Evolutionary conservation across 1,284 basidiomycete species (phyloP), one percentile per base, ranked within the genome.

Genomic region (Microbotryum saponariae): DNA sequence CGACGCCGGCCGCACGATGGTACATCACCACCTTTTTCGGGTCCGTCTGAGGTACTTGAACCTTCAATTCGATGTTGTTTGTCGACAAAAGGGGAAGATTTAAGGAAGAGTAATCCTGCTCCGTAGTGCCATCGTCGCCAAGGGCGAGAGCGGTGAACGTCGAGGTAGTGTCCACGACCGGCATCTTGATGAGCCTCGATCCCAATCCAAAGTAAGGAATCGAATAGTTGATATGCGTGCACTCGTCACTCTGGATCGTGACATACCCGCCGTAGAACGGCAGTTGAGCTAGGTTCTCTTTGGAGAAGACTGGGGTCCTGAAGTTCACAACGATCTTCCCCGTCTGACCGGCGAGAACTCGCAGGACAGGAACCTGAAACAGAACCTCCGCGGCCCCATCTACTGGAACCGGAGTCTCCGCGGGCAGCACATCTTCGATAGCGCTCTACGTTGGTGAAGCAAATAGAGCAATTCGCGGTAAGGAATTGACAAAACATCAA

Each of bases 201-300:
- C 50, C 58, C 3, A 65, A 47, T 9, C 69, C 69, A 18, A 70
- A 58, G 62, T 62, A 70, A 4, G 67, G 69, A 14, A 70, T 61
- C 61, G 58, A 42, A 21, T 7, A 33, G 4, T 10, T 8, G 37
- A 42, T 42, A 14, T 42, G 37, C 37, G 37, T 10, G 37, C 37
- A 42, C 37, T 42, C 37, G 37, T 42, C 37, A 18, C 56, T 58
- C 2, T 31, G 20, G n/a, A 68, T 6, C 5, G n/a, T 18, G 58
- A 70, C 29, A 49, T 51, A 70, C 8, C 69, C 69, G 8, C 67
- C 67, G 60, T 67, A 70, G 52, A 70, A 49, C 6, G 69, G 65
- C 56, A 66, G 65, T 16, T 29, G 48, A 44, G 46, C 54, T 20
- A 23, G 31, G 29, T 63, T 47, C 2, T 14, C 2, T 1, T 25